Evolutionary conservation across 441 rosid genomes (phyloP), one percentile per base, ranked within the genome.

Genomic region (Eruca vesicaria): DNA sequence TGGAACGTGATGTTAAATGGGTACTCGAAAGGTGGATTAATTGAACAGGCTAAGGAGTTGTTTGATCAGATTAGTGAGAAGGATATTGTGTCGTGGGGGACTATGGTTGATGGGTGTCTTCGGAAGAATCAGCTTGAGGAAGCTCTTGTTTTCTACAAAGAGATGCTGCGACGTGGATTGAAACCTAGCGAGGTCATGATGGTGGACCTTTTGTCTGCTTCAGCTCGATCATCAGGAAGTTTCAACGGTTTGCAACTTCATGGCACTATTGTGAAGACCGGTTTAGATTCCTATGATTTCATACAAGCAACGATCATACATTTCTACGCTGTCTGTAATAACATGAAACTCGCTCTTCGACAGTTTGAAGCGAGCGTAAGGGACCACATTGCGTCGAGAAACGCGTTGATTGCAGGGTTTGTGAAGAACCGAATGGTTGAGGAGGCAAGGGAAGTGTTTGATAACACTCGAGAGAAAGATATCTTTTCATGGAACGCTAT

Each of bases 1-100:
- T 91, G 98, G 97, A 93, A 91, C 74, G 96, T 92, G 50, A 86
- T 94, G 92, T 77, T 94, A 73, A 94, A 94, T 50, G 98, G 96
- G 32, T 91, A 87, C 72, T 79, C 92, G 0, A 93, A 91, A 81
- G 88, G 86, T 12, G 98, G 98, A 66, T 55, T 79, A 2, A 18
- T 89, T 15, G 81, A 87, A 65, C 77, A 74, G 50, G 93, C 91
- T 14, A 72, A 76, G 75, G 83, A 86, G 32, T 16, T 91, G 82
- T 91, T 94, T 57, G 80, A 83, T 71, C 82, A 73, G 78, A 83
- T 90, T 20, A 90, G 84, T 4, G 57, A 52, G 61, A 88, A 84
- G 71, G 97, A 94, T 86, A 80, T 88, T 29, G 86, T 94, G 60
- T 92, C 97, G 0, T 94, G 95, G 97, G 88, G 93, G 11, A 90